Conservation (phyloP, 2,329 filamentous ascomycete species). For the Thielaviopsis ethacetica region DNA sequence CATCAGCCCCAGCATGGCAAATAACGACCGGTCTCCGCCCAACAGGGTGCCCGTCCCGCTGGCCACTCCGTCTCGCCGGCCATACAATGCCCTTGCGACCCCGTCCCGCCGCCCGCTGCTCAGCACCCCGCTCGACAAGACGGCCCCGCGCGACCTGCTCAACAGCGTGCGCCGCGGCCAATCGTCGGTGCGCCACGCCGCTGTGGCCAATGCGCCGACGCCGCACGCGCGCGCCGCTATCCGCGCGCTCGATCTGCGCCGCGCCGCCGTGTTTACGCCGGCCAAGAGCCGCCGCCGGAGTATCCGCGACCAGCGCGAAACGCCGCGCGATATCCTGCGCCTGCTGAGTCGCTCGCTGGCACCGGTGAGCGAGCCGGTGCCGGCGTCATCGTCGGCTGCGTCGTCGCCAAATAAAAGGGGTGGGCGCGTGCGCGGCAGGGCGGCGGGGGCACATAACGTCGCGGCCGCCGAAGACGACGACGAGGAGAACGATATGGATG, state of each 20-base stretch:
- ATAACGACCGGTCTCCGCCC: slow-evolving; percentile 5
- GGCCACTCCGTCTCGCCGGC: slow-evolving; percentile 11
- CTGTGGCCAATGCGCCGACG: slow-evolving; percentile 27
- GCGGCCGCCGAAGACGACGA: slow-evolving; percentile 15
- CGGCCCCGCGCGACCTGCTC: slow-evolving; percentile 20
- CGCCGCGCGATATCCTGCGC: slow-evolving; percentile 35
- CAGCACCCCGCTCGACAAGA: slow-evolving; percentile 26
- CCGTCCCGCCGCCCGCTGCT: slow-evolving; percentile 21
- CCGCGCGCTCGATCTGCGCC: slow-evolving; percentile 39
- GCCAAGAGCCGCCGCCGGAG: slow-evolving; percentile 42
- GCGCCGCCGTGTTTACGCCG: slow-evolving; percentile 43
- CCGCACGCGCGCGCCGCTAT: slow-evolving; percentile 46
- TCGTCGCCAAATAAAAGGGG: not conserved
- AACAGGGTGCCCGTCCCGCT: slow-evolving; percentile 6
- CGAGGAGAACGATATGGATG: slow-evolving; percentile 13
- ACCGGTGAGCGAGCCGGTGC: slow-evolving; percentile 27
- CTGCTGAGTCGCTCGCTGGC: slow-evolving; percentile 39
- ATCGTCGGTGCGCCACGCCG: slow-evolving; percentile 15
- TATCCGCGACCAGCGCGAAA: slow-evolving; percentile 37
- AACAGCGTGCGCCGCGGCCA: slow-evolving; percentile 25
- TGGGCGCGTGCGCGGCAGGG: slow-evolving; percentile 10
- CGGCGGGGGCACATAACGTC: too few relatives aligned
- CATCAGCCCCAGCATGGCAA: not conserved
- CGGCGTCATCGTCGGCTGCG: slow-evolving; percentile 31
- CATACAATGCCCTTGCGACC: slow-evolving; percentile 8